phyloP scores from a whole-genome alignment of 352 stramenopile species.

The Phytophthora citricola region DNA sequence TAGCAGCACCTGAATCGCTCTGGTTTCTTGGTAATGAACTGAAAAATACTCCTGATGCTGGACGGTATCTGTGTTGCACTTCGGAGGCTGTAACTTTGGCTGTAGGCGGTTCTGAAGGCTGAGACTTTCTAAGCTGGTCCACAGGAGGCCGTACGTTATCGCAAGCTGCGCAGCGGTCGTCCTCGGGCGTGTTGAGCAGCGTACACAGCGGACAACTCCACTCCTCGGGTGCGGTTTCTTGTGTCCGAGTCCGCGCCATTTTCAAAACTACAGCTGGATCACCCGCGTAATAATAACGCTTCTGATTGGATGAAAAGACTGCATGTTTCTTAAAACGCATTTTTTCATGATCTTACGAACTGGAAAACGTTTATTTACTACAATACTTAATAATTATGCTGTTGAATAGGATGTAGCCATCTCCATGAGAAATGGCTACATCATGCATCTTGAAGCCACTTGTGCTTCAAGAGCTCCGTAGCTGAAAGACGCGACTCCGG shows the following conservation, averaged over 20 bases:
- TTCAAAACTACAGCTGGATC: constrained; percentile 20
- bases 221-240: constrained; percentile 18
- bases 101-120: constrained; percentile 6
- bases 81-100: constrained; percentile 4
- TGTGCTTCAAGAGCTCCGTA: constrained; percentile 58
- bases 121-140: constrained; percentile 4
- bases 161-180: constrained; percentile 59
- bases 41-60: constrained; percentile 53
- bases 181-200: constrained; percentile 59
- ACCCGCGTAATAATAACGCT: constrained; percentile 22
- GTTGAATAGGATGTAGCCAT: constrained; percentile 8
- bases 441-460: constrained; percentile 55
- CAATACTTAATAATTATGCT: constrained; percentile 32
- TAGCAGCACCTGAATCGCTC: background rate
- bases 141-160: constrained; percentile 45
- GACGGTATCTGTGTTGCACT: constrained; percentile 22
- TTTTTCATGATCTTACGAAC: background rate
- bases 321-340: too few relatives aligned
- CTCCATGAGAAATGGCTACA: constrained; percentile 19
- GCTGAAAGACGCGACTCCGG: constrained; percentile 70
- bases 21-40: constrained; percentile 23
- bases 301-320: constrained; percentile 16
- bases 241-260: constrained; percentile 40
- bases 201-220: constrained; percentile 80
- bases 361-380: constrained; percentile 18